Evolutionary conservation across 2,329 filamentous ascomycete species (phyloP), one percentile per base, ranked within the genome.

Genomic region (Fusarium napiforme): DNA sequence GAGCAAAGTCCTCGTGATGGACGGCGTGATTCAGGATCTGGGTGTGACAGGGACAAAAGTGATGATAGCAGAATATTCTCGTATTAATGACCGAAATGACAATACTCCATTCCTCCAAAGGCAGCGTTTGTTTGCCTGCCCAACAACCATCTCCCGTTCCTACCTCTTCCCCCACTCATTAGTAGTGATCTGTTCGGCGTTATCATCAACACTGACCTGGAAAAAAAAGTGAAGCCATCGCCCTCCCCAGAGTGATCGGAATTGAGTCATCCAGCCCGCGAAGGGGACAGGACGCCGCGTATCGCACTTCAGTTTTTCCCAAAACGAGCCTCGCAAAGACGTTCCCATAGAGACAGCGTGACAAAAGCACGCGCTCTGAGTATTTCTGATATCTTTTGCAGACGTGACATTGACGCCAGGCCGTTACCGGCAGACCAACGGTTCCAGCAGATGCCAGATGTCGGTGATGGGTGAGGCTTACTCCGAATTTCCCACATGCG

Each of bases 401-500:
- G 88, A 89, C 93, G 92, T 90, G 87, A 26, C 84, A 82, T 82
- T 93, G 92, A 93, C 93, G 93, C 89, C 89, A 92, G 92, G 88
- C 93, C 93, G 93, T 96, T 88, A 89, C 93, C 91, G 92, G 93
- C 92, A 93, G 93, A 87, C 85, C 86, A 81, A 78, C 83, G 45
- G n/a, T 47, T 47, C 45, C 16, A 36, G 63, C 39, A 12, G 15
- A 26, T 14, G 46, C 56, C 12, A 50, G 52, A 45, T 60, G 50
- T 64, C 34, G 58, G 65, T 39, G 81, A 78, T 74, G 80, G 82
- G 79, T 70, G 94, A 93, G 95, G 93, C 95, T 91, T 96, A 93
- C 94, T 96, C 94, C 93, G 93, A 96, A 96, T 96, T 96, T 96
- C 93, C 94, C 93, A 95, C 94, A 94, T 95, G 94, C 93, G 26